Evolutionary conservation across 2,329 filamentous ascomycete genomes (phyloP).

Genomic region (Colletotrichum falcatum): DNA sequence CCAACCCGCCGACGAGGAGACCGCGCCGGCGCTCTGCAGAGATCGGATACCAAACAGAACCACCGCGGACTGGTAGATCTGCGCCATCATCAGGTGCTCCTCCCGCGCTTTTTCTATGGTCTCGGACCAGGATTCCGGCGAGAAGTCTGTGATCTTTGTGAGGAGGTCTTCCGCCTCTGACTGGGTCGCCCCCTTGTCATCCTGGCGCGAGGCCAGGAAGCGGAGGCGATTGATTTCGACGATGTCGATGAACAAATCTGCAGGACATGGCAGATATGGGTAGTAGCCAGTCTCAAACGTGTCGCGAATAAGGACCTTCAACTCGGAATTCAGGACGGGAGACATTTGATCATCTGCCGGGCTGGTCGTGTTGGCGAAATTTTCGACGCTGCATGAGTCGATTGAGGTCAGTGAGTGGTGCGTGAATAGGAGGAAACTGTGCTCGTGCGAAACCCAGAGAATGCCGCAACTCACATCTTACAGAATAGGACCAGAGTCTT

Average conservation of each 20-base stretch:
- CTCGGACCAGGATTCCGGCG: slow-evolving; percentile 48
- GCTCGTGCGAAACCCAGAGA: too few species aligned
- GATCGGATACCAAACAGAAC: slow-evolving; percentile 53
- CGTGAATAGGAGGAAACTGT: not conserved
- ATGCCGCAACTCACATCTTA: slow-evolving; percentile 8
- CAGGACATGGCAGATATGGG: slow-evolving; percentile 49
- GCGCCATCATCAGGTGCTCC: slow-evolving; percentile 42
- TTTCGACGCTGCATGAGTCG: slow-evolving; percentile 44
- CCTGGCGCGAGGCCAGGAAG: slow-evolving; percentile 37
- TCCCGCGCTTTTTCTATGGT: slow-evolving; percentile 10
- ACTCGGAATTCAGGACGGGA: slow-evolving; percentile 35
- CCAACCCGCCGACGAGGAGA: slow-evolving; percentile 43
- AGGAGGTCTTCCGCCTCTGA: slow-evolving; percentile 21
- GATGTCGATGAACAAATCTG: slow-evolving; percentile 48
- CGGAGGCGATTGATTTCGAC: slow-evolving; percentile 54
- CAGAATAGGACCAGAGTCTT: slow-evolving; percentile 6
- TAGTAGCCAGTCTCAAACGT: slow-evolving; percentile 43
- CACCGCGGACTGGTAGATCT: slow-evolving; percentile 48
- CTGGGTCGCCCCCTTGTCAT: slow-evolving; percentile 19
- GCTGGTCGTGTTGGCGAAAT: slow-evolving; percentile 53
- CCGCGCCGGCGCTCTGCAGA: slow-evolving; percentile 49
- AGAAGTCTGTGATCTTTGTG: slow-evolving; percentile 46
- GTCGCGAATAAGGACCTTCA: slow-evolving; percentile 47
- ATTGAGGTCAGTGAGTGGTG: slow-evolving; percentile 1
- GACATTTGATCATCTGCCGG: slow-evolving; percentile 49